These are phyloP conservation scores for Hypoxylon sp. DNA, from an alignment of 2,329 filamentous ascomycete species.

Conservation along the genomic window DNA sequence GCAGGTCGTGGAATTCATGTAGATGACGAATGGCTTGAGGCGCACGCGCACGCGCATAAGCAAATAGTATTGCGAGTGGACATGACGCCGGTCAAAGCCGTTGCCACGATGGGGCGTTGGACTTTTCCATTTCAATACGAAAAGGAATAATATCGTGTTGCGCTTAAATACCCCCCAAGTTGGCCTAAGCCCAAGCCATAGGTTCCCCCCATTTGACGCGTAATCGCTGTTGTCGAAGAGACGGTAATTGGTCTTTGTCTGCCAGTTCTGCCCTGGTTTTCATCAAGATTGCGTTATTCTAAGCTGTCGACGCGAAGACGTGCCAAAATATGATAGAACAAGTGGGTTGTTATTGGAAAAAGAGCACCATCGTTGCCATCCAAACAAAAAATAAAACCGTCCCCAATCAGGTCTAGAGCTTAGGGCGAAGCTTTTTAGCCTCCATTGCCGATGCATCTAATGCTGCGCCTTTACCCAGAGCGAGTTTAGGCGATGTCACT, in stretches of 20 bases:
- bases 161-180: constrained; percentile 24
- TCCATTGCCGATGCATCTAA: constrained; percentile 19
- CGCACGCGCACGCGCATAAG: constrained; percentile 12
- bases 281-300: constrained; percentile 11
- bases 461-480: constrained; percentile 11
- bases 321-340: constrained; percentile 4
- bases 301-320: constrained; percentile 1
- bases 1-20: constrained; percentile 26
- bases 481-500: constrained; percentile 12
- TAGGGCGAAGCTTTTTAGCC: constrained; percentile 27
- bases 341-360: constrained; percentile 1
- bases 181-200: constrained; percentile 10
- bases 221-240: constrained; percentile 21
- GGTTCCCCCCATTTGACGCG: too few relatives aligned
- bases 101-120: constrained; percentile 18
- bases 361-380: background rate
- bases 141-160: constrained; percentile 12
- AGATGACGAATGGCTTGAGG: constrained; percentile 17
- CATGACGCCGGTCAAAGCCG: too few relatives aligned
- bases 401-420: constrained; percentile 15
- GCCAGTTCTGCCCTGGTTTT: constrained; percentile 1
- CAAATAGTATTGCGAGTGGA: constrained; percentile 14
- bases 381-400: constrained; percentile 14
- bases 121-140: constrained; percentile 23
- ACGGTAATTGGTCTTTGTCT: constrained; percentile 7